Evolutionary conservation across 1,284 basidiomycete species (phyloP).

Genomic region (Apiotrichum mycotoxinovorans): DNA sequence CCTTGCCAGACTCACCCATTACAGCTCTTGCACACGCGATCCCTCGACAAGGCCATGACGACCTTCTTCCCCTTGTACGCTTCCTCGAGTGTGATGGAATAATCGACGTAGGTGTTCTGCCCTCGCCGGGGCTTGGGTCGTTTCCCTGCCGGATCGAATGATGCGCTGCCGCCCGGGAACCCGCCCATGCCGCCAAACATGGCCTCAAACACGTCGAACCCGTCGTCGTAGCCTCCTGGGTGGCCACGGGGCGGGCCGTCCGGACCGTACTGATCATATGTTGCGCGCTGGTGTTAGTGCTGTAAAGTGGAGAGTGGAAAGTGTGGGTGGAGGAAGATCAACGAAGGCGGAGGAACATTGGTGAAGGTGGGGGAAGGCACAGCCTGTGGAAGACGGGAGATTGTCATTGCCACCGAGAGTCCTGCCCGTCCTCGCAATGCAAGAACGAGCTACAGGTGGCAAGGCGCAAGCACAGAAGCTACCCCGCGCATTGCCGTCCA

Average conservation of each 20-base stretch:
- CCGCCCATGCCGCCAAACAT: constrained; percentile 63
- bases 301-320: background rate
- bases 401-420: too few relatives aligned
- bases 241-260: constrained; percentile 54
- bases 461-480: too few relatives aligned
- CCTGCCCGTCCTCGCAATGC: too few relatives aligned
- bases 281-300: constrained; percentile 55
- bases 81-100: constrained; percentile 86
- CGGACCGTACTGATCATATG: constrained; percentile 78
- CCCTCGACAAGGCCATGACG: constrained; percentile 83
- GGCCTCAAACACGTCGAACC: constrained; percentile 67
- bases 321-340: too few relatives aligned
- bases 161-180: constrained; percentile 42
- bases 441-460: too few relatives aligned
- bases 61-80: constrained; percentile 87
- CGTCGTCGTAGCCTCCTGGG: constrained; percentile 45
- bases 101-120: constrained; percentile 70
- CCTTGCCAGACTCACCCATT: constrained; percentile 59
- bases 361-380: too few relatives aligned
- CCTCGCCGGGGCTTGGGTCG: constrained; percentile 52
- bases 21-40: constrained; percentile 73
- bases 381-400: too few relatives aligned
- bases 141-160: constrained; percentile 36
- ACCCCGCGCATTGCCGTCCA: too few relatives aligned
- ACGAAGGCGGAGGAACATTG: too few relatives aligned